Evolutionary conservation across 1,284 basidiomycete species (phyloP).

Genomic region (Puccinia novopanici): DNA sequence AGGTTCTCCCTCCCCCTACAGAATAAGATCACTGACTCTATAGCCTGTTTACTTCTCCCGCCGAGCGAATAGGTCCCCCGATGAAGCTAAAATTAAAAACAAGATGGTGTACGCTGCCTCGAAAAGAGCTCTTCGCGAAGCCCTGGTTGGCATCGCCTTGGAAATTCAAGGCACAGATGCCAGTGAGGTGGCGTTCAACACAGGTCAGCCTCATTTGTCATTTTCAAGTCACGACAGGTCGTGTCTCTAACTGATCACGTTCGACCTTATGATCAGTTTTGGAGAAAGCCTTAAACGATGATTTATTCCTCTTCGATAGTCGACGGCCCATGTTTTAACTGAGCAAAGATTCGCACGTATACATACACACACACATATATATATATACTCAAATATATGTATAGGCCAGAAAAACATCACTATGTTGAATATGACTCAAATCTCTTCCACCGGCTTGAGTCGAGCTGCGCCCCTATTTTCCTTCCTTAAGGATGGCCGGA

Average conservation of each 20-base stretch:
- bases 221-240: slow-evolving; percentile 46
- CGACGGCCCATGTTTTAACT: slow-evolving; percentile 1
- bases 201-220: slow-evolving; percentile 64
- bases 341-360: not conserved
- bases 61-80: slow-evolving; percentile 72
- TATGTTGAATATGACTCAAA: not conserved
- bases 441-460: not conserved
- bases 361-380: not conserved
- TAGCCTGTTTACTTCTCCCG: not conserved
- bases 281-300: slow-evolving; percentile 54
- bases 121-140: slow-evolving; percentile 76
- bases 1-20: not conserved
- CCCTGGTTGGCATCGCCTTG: slow-evolving; percentile 70
- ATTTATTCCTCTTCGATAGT: slow-evolving; percentile 3
- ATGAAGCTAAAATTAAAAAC: slow-evolving; percentile 78
- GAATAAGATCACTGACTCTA: not conserved
- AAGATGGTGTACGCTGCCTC: slow-evolving; percentile 97
- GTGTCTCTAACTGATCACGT: not conserved
- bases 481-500: not conserved
- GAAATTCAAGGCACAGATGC: slow-evolving; percentile 88
- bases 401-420: not conserved
- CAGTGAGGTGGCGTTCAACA: slow-evolving; percentile 74
- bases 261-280: slow-evolving; percentile 53
- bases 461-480: not conserved
- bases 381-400: too few species aligned